Evolutionary conservation across 441 rosid species (phyloP).

Genomic region (Erodium trifolium): DNA sequence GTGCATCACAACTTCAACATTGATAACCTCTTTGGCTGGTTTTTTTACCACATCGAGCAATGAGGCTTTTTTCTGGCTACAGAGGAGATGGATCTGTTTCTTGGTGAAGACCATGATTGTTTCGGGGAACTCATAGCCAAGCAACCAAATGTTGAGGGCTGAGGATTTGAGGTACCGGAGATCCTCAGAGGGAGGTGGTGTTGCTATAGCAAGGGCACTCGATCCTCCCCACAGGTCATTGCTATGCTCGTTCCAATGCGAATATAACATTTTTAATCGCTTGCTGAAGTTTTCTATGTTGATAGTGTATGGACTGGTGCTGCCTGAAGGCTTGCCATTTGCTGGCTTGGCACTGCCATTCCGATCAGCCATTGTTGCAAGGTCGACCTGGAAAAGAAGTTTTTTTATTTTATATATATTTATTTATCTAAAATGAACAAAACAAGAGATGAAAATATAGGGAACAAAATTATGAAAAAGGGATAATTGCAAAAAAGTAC

Average conservation of each 20-base stretch:
- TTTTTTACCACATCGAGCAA: constrained; percentile 56
- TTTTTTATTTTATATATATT: background rate
- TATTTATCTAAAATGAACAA: background rate
- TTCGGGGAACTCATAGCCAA: constrained; percentile 87
- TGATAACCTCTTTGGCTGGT: constrained; percentile 49
- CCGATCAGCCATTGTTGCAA: constrained; percentile 37
- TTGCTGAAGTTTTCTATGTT: constrained; percentile 50
- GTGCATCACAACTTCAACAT: constrained; percentile 56
- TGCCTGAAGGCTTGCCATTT: constrained; percentile 38
- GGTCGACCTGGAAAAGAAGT: background rate
- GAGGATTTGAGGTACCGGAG: constrained; percentile 74
- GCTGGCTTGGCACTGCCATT: constrained; percentile 33
- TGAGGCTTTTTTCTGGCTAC: constrained; percentile 64
- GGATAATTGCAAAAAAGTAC: too few species aligned
- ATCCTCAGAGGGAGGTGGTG: constrained; percentile 73
- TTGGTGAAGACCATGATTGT: constrained; percentile 74
- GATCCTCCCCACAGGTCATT: constrained; percentile 60
- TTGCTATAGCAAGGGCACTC: constrained; percentile 54
- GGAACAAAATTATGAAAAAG: background rate
- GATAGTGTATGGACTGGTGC: constrained; percentile 41
- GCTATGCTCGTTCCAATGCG: constrained; percentile 52
- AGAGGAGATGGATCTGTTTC: constrained; percentile 69
- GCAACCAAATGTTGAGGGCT: constrained; percentile 74
- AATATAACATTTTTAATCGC: constrained; percentile 51
- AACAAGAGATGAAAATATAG: background rate